Conservation (phyloP, 768 basidiomycete genomes). For the Phylloporus sp. region DNA sequence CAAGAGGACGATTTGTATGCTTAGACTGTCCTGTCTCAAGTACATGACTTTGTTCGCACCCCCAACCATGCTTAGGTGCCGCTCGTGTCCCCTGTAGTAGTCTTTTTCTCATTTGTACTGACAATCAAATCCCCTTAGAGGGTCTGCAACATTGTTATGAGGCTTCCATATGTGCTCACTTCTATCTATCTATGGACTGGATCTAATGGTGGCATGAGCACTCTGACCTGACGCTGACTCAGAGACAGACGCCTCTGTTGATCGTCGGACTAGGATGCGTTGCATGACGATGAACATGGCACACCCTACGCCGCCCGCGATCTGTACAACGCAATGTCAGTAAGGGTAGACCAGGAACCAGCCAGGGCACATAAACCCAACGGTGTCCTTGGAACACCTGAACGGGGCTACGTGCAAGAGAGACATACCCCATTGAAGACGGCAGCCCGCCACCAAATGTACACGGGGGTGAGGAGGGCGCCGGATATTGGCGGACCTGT, state of each 20-base stretch:
- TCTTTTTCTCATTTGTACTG: conserved; percentile 1
- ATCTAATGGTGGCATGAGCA: neutral
- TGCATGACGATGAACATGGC: conserved; percentile 26
- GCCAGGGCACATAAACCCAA: neutral
- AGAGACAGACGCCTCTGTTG: neutral
- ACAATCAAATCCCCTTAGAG: conserved; percentile 12
- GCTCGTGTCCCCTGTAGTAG: conserved; percentile 5
- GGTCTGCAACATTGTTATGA: neutral
- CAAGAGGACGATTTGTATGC: conserved; percentile 93
- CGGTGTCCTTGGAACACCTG: no score
- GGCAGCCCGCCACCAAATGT: conserved; percentile 57
- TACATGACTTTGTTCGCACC: neutral
- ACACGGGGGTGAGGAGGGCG: conserved; percentile 46
- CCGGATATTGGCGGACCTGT: conserved; percentile 57
- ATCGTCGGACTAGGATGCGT: conserved; percentile 15
- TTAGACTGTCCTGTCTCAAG: conserved; percentile 28
- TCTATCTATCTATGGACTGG: neutral
- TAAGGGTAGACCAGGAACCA: neutral
- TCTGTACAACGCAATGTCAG: conserved; percentile 6
- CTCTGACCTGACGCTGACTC: neutral
- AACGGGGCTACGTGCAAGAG: neutral
- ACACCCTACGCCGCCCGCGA: conserved; percentile 23
- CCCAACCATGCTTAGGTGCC: neutral
- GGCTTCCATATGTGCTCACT: no score
- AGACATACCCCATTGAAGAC: conserved; percentile 45